Evolutionary conservation across 2,329 filamentous ascomycete genomes (phyloP).

Genomic region (Sclerotinia spermophila): DNA sequence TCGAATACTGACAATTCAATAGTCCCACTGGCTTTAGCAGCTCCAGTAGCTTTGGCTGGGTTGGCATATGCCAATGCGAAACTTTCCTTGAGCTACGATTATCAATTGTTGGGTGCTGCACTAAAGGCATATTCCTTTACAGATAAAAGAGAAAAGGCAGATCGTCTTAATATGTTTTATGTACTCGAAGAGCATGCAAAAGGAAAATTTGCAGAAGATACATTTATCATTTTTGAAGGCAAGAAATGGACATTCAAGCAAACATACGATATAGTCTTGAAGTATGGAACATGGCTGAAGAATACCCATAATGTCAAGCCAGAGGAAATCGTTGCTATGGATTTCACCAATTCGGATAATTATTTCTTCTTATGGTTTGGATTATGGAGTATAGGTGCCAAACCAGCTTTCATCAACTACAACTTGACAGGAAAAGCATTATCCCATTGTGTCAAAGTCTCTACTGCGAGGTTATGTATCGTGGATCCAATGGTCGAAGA

Average conservation of each 20-base stretch:
- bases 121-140: conserved; percentile 45
- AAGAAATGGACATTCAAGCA: conserved; percentile 70
- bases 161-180: conserved; percentile 72
- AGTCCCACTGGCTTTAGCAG: conserved; percentile 53
- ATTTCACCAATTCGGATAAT: conserved; percentile 76
- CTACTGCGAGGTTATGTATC: conserved; percentile 63
- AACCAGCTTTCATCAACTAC: conserved; percentile 85
- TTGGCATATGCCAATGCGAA: conserved; percentile 78
- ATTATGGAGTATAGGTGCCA: conserved; percentile 78
- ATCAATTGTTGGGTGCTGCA: conserved; percentile 53
- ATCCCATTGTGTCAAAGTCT: conserved; percentile 68
- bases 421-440: conserved; percentile 71
- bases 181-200: conserved; percentile 64
- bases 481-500: conserved; percentile 60
- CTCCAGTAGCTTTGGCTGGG: conserved; percentile 60
- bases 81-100: conserved; percentile 63
- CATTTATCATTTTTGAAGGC: conserved; percentile 67
- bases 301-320: conserved; percentile 59
- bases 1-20: background rate
- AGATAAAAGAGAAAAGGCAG: conserved; percentile 49
- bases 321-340: conserved; percentile 73
- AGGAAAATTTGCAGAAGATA: conserved; percentile 48
- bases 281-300: conserved; percentile 73
- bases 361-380: conserved; percentile 73
- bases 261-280: conserved; percentile 65